These are phyloP conservation scores for Skeletonema marinoi DNA, from an alignment of 108 stramenopile species.

Conservation along the genomic window DNA sequence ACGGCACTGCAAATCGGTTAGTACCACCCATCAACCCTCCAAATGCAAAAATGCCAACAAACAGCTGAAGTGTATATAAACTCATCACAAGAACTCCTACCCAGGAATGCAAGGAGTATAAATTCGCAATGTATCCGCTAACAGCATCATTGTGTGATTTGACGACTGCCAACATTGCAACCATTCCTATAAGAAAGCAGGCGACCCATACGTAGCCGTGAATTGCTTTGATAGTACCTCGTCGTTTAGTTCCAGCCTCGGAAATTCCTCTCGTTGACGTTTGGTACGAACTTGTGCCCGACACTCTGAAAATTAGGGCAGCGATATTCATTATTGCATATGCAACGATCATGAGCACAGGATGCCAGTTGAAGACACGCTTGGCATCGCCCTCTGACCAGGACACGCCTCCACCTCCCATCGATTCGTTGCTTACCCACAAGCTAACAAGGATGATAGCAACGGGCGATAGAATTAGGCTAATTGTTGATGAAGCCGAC, in stretches of 20 bases:
- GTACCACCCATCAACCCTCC: slow-evolving; percentile 11
- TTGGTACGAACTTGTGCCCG: slow-evolving; percentile 26
- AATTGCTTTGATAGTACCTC: slow-evolving; percentile 36
- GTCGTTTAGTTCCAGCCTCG: slow-evolving; percentile 13
- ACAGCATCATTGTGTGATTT: slow-evolving; percentile 67
- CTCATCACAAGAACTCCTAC: slow-evolving; percentile 58
- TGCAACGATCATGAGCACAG: slow-evolving; percentile 68
- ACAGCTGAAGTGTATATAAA: slow-evolving; percentile 57
- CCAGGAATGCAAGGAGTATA: slow-evolving; percentile 85
- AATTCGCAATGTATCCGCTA: slow-evolving; percentile 73
- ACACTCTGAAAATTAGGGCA: slow-evolving; percentile 55
- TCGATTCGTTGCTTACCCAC: slow-evolving; percentile 33
- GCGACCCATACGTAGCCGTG: slow-evolving; percentile 62
- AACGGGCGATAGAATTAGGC: slow-evolving; percentile 25
- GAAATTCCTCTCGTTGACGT: slow-evolving; percentile 5
- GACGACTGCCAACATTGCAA: slow-evolving; percentile 73
- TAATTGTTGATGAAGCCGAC: slow-evolving; percentile 13
- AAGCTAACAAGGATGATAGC: slow-evolving; percentile 34
- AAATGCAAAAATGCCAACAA: slow-evolving; percentile 53
- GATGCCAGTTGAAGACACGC: slow-evolving; percentile 86
- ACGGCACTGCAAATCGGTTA: slow-evolving; percentile 34
- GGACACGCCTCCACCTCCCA: slow-evolving; percentile 47
- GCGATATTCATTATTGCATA: slow-evolving; percentile 75
- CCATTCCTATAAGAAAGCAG: slow-evolving; percentile 46
- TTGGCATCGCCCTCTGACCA: slow-evolving; percentile 59